Evolutionary conservation across 2,329 filamentous ascomycete genomes (phyloP), one percentile per base, ranked within the genome.

Genomic region (Cercospora citrullina): DNA sequence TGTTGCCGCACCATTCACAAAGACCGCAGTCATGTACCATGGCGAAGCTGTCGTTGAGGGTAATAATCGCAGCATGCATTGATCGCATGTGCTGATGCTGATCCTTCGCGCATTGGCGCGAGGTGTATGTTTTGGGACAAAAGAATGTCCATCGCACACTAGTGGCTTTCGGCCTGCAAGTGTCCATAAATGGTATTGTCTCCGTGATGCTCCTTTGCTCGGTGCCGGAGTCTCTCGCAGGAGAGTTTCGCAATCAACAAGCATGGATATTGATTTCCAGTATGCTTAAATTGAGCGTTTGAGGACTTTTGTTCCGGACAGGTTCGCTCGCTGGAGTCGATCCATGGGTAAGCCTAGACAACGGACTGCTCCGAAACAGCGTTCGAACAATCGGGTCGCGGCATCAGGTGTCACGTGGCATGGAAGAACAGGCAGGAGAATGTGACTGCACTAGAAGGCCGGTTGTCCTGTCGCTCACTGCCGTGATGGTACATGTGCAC

Each of bases 181-280:
- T 18, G 8, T 58, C 55, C 55, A 33, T 9, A 58, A 58, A 9
- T 5, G 55, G 55, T 8, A 58, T 58, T 36, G 18, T 58, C 28
- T 58, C 55, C 55, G 55, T 33, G 55, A 21, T 31, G 18, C 9
- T 26, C 6, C 30, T n/a, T 28, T 36, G 55, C 28, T 58, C 55
- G 55, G 55, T 58, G 55, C 55, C 55, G 55, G 28, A 36, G 3
- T 33, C 26, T 36, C 28, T 36, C 23, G 28, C 28, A 33, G 55
- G 28, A 33, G 31, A 21, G 26, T 30, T 30, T 31, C 28, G 28
- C 55, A 39, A 31, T 31, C 16, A 10, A 21, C 55, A 36, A n/a
- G 28, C 55, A 58, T 33, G 55, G 55, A 58, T 58, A 58, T 31
- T 21, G 55, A 58, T 36, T 58, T 58, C 55, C 55, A 58, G 55